Evolutionary conservation across 1,284 basidiomycete species (phyloP), one percentile per base, ranked within the genome.

Genomic region (Puccinia hordei): DNA sequence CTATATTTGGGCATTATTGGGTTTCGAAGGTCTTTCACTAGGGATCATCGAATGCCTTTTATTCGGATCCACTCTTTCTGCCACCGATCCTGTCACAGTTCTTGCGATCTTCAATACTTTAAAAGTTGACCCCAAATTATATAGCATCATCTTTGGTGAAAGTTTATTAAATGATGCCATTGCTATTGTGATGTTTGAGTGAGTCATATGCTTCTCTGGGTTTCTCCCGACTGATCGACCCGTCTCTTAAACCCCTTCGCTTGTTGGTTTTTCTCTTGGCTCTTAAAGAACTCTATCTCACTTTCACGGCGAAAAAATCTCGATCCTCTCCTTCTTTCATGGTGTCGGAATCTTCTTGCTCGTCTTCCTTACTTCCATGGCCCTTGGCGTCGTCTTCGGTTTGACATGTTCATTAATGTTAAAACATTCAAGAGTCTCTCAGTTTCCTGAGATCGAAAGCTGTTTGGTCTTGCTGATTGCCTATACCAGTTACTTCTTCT

Each of bases 101-200:
- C 89, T 99, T 35, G 94, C 96, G 68, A 99, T 99, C 82, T 99
- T 99, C 89, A 95, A 98, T 84, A 93, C 96, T 82, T 93, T 97
- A 88, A 97, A 98, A 86, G 96, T 99, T 81, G 96, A 99, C 86
- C 95, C 97, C 0, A 97, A 98, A 86, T 89, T 99, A 5, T 99
- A 99, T 87, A 93, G 91, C 76, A 90, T 99, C 87, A 99, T 99
- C 84, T 99, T 99, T 85, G 97, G 97, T 46, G 96, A 99, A 87
- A 93, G 92, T 85, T 89, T 99, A 82, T 87, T 99, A 82, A 99
- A 99, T 87, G 96, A 99, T 89, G 96, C 96, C 38, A 96, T 99
- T 83, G 95, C 94, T 88, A 99, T 99, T 88, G 96, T 99, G 87
- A 97, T 99, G 93, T 99, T 98, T 87, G 96, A 99, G 93, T 96